Conservation (phyloP, 2,329 filamentous ascomycete species). For the Endoconidiophora laricicola region DNA sequence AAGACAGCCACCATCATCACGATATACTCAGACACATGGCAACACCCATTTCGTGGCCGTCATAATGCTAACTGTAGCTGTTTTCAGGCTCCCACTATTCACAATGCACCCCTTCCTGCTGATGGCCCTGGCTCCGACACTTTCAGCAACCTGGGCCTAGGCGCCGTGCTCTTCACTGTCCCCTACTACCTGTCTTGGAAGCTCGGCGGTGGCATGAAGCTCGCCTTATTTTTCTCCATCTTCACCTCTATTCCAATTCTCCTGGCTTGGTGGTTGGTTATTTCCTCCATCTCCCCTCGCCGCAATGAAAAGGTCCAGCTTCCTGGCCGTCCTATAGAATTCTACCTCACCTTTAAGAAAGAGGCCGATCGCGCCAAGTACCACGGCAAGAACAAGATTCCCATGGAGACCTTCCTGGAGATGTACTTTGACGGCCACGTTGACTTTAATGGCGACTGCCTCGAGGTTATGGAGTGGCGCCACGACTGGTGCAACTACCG, state of each 20-base stretch:
- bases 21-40: too few relatives aligned
- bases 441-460: constrained; percentile 82
- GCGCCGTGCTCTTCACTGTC: constrained; percentile 50
- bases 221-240: constrained; percentile 73
- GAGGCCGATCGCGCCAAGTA: constrained; percentile 47
- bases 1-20: too few relatives aligned
- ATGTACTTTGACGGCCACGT: constrained; percentile 95
- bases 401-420: constrained; percentile 88
- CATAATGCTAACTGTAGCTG: constrained; percentile 15
- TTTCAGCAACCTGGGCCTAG: constrained; percentile 72
- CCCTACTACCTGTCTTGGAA: constrained; percentile 73
- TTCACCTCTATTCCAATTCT: constrained; percentile 70
- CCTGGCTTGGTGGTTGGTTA: constrained; percentile 56
- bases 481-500: constrained; percentile 95
- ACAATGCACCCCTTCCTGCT: constrained; percentile 85
- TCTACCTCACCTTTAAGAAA: constrained; percentile 75
- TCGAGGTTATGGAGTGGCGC: constrained; percentile 82
- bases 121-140: constrained; percentile 69
- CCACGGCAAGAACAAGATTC: constrained; percentile 62
- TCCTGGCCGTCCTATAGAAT: constrained; percentile 73
- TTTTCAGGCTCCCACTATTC: constrained; percentile 65
- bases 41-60: not conserved
- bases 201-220: constrained; percentile 71
- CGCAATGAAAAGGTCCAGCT: constrained; percentile 83
- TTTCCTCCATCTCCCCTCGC: constrained; percentile 68